Evolutionary conservation across 2,329 filamentous ascomycete species (phyloP), one percentile per base, ranked within the genome.

Genomic region (Aspergillus spinulosporus): DNA sequence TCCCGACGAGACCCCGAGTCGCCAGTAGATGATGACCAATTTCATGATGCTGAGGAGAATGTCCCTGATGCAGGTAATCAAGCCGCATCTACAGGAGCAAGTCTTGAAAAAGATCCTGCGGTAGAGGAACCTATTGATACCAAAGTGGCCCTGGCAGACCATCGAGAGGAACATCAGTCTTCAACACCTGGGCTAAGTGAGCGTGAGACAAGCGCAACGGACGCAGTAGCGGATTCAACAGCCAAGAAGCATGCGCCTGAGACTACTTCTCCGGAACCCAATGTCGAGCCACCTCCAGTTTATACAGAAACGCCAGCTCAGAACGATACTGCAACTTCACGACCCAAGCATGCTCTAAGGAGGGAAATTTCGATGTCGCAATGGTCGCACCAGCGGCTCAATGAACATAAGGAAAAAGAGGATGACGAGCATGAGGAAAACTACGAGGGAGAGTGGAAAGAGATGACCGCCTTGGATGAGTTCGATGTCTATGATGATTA

Each of bases 401-500:
- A 86, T 7, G 76, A 82, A 12, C 79, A 84, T 12, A 60, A 66
- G 12, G 57, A 65, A 6, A 29, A 21, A n/a, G 8, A 86, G 5
- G 76, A 82, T n/a, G 79, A 84, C 9, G 58, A 66, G 14, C 52
- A 65, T 21, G 57, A 60, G 3, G 60, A 79, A 42, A 70, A 72
- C 8, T 68, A 82, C 11, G 61, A 59, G 46, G 60, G 78, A 1
- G 85, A 82, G 50, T 99, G 94, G 94, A 91, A 97, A 76, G 84
- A 85, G 2, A 99, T 99, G 94, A 94, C 93, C 1, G 86, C 94
- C 1, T 91, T 92, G 68, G 94, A 92, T 5, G 88, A 88, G 37
- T 95, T 94, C 71, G 93, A 97, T 74, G 89, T 96, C 63, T 99
- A 97, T 73, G 91, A 99, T 70, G 94, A 99, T 67, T 88, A 96